Conservation (phyloP, 768 basidiomycete genomes). For the Chlorophyllum brunneum region DNA sequence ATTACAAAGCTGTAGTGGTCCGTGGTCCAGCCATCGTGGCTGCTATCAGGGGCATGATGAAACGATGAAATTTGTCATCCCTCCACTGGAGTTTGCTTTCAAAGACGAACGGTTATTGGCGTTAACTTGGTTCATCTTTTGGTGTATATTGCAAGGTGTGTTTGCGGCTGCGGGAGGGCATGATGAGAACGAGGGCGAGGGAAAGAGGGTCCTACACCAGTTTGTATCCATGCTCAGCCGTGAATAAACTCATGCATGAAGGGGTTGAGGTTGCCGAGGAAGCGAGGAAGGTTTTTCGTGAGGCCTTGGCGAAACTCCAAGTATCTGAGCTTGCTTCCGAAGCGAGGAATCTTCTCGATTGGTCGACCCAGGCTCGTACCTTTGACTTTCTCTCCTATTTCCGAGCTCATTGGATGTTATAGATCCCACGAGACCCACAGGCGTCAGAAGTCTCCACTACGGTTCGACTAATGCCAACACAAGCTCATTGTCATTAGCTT, state of each 20-base stretch:
- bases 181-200: conserved; percentile 65
- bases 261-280: conserved; percentile 87
- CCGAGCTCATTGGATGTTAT: conserved; percentile 2
- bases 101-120: conserved; percentile 91
- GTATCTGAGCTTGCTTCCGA: conserved; percentile 90
- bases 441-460: conserved; percentile 93
- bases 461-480: conserved; percentile 91
- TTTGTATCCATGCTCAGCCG: too few relatives aligned
- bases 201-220: conserved; percentile 92
- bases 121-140: conserved; percentile 85
- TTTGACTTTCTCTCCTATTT: conserved; percentile 14
- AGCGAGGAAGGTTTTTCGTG: conserved; percentile 43
- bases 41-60: conserved; percentile 95
- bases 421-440: conserved; percentile 95
- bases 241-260: too few relatives aligned
- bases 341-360: conserved; percentile 91
- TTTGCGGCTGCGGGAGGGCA: conserved; percentile 59
- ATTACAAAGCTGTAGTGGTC: conserved; percentile 98
- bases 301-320: conserved; percentile 88
- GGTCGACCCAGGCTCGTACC: conserved; percentile 88
- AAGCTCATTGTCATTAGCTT: too few relatives aligned
- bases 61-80: conserved; percentile 95
- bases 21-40: conserved; percentile 87
- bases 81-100: conserved; percentile 92
- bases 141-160: conserved; percentile 92